Percentiles rank a stretch among this genome's conserved stretches.
These are phyloP conservation scores for Ophiosphaerella korrae DNA, from an alignment of 2,329 filamentous ascomycete genomes.

Conservation along the genomic window DNA sequence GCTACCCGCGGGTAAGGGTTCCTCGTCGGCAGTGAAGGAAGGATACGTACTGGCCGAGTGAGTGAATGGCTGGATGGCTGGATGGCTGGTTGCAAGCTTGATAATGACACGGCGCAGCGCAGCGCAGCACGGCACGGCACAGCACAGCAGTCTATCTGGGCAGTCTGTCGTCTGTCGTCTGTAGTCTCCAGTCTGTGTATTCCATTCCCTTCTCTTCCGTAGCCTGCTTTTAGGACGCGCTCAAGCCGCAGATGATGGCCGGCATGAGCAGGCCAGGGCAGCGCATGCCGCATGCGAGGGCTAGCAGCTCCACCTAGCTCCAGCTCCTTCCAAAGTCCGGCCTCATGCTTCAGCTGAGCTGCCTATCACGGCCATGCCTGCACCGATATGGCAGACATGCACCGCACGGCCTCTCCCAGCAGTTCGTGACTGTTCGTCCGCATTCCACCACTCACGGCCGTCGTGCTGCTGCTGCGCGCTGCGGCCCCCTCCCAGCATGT, in stretches of 20 bases:
- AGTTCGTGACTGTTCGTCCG: conserved; percentile 17
- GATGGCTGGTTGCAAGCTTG: background rate
- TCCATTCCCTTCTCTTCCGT: too few relatives aligned
- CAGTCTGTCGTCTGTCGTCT: too few relatives aligned
- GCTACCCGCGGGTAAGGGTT: conserved; percentile 30
- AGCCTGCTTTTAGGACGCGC: background rate
- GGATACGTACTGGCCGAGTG: too few relatives aligned
- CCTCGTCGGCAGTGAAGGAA: conserved; percentile 6
- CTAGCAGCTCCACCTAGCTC: conserved; percentile 18
- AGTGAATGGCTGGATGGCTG: background rate
- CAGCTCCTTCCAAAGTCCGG: conserved; percentile 11
- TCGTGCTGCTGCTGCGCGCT: conserved; percentile 37
- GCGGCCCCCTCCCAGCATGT: conserved; percentile 30
- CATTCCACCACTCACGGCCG: conserved; percentile 29
- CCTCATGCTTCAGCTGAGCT: conserved; percentile 20
- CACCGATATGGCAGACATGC: conserved; percentile 25
- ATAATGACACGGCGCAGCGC: background rate
- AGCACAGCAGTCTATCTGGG: too few relatives aligned
- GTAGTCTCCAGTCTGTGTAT: too few relatives aligned
- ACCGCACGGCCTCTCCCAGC: conserved; percentile 17
- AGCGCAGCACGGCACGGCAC: too few relatives aligned
- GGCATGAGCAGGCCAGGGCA: background rate
- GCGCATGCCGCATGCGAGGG: conserved; percentile 20
- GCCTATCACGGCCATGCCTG: conserved; percentile 26
- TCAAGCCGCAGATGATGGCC: conserved; percentile 2